Conservation (phyloP, 2,329 filamentous ascomycete species). For the Talaromyces piceae region DNA sequence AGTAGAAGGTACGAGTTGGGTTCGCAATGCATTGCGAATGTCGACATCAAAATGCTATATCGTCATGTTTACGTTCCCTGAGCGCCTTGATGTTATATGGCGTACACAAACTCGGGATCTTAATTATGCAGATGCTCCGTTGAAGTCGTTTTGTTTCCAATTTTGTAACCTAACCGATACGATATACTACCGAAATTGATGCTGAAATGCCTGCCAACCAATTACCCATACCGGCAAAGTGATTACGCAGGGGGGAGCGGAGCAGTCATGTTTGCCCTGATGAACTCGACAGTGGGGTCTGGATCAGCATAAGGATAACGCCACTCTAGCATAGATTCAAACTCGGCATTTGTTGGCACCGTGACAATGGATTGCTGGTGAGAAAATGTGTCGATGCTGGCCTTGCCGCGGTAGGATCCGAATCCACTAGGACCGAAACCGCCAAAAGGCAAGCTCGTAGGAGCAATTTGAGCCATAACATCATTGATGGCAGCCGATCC, state of each 20-base stretch:
- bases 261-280: constrained; percentile 6
- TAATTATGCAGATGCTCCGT: too few relatives aligned
- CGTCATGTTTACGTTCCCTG: too few relatives aligned
- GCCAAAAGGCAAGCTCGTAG: background rate
- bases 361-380: constrained; percentile 4
- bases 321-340: constrained; percentile 6
- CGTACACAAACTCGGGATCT: too few relatives aligned
- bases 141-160: too few relatives aligned
- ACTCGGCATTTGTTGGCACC: constrained; percentile 2
- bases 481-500: constrained; percentile 5
- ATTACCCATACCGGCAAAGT: background rate
- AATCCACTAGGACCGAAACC: constrained; percentile 2
- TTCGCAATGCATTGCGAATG: too few relatives aligned
- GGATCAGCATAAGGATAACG: constrained; percentile 6
- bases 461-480: constrained; percentile 2
- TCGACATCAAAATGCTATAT: too few relatives aligned
- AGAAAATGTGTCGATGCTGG: constrained; percentile 5
- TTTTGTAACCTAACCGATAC: too few relatives aligned
- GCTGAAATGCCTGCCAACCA: too few relatives aligned
- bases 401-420: constrained; percentile 4
- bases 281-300: background rate
- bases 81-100: too few relatives aligned
- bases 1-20: too few relatives aligned
- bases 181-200: background rate
- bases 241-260: background rate